Evolutionary conservation across 2,329 filamentous ascomycete species (phyloP), one percentile per base, ranked within the genome.

Genomic region (Dothideomycetes sp.): DNA sequence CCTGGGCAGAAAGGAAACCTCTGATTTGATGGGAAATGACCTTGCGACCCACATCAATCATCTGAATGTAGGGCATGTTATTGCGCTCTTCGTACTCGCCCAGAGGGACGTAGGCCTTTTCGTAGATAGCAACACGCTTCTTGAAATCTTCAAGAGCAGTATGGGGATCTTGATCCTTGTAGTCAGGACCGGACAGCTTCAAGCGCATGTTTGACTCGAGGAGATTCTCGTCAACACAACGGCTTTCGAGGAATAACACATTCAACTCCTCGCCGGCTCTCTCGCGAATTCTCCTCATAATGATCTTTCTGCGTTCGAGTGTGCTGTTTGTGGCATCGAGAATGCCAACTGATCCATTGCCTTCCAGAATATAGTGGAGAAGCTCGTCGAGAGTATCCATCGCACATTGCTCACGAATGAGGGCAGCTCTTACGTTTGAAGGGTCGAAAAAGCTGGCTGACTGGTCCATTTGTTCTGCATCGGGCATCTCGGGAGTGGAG

Each of bases 301-400:
- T 75, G 18, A 83, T 73, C 61, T 89, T 80, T 35, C 91, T 78
- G 25, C 91, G 81, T 48, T 85, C 76, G 35, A 94, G 73, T 0
- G 91, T 98, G 65, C 88, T 95, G 66, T 98, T 98, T 6, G 91
- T 98, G 6, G 91, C 91, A 63, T 98, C 91, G 10, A 98, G 76
- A 48, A 98, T 96, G 25, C 91, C 91, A 8, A 96, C 85, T 20
- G 87, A 84, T 33, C 91, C 91, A 19, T 82, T 85, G 40, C 80
- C 72, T 17, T 80, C 70, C 23, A 96, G 69, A 9, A 98, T 78
- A 59, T 94, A 98, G 52, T 94, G 82, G 33, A 98, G 64, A 7
- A 96, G 70, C 57, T 98, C 91, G 53, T 98, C 85, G 36, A 96
- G 66, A 1, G 91, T 96, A 38, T 89, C 84, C 60, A 95, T 76